Base-by-base conservation (phyloP, 176 grass and related monocot genomes). In the Aegilops umbellulata region DNA sequence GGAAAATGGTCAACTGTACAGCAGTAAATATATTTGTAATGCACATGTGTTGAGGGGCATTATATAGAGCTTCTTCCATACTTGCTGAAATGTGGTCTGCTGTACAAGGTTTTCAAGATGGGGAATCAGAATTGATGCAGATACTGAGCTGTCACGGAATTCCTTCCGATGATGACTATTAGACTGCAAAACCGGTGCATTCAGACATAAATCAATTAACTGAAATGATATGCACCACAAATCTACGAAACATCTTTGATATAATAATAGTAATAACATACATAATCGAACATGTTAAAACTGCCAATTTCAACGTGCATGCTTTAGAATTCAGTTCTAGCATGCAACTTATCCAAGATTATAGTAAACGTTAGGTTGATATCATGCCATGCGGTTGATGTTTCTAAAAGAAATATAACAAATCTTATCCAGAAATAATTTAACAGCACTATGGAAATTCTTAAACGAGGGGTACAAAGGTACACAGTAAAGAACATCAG, bases 21-120 rank as follows among this genome's bases (percentile, higher is more conserved):
- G 19, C 23, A 57, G 11, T 79, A 25, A 6, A 69, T 30, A 75
- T 63, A 86, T 65, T 66, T 44, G 14, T 66, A 77, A 22, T 25
- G 4, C 17, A 32, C 38, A 82, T 80, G 34, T 6, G 79, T 67
- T 67, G 4, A 85, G 36, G 58, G 58, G 20, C 12, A 78, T 66
- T 20, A 80, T 65, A 67, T 60, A 60, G 72, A 84, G 44, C 36
- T 68, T 49, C 55, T 83, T 60, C 67, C 89, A 76, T 94, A 98
- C 96, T 89, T 94, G 96, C 85, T 98, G 96, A 89, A 98, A 89
- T 85, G 96, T 87, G 87, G 96, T 92, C 70, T 98, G 90, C 84
- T 98, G 88, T 41, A 98, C 87, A 91, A 98, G 96, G 88, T 98
- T 98, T 79, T 95, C 88, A 85, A 98, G 96, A 83, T 95, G 91